phyloP scores from a whole-genome alignment of 768 basidiomycete genomes.

The Boletus sp. region DNA sequence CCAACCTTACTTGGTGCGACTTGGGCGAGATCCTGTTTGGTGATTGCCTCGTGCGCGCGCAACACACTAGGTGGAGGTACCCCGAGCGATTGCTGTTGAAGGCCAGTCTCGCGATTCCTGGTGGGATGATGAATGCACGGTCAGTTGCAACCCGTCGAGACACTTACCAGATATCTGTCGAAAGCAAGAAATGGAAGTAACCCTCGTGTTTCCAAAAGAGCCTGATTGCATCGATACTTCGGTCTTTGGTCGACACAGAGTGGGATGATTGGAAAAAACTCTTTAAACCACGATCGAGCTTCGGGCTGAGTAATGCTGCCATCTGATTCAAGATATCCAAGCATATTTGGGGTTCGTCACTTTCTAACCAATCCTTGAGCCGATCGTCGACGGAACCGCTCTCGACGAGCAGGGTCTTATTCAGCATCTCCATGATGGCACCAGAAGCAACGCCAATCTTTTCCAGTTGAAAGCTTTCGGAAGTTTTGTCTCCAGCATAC shows the following conservation, averaged over 20 bases:
- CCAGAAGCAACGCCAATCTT: slow-evolving; percentile 5
- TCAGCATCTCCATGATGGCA: slow-evolving; percentile 1
- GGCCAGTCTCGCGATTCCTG: no score
- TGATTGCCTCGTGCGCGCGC: no score
- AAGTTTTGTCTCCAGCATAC: not conserved
- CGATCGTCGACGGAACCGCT: slow-evolving; percentile 1
- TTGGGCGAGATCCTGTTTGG: no score
- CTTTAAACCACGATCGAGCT: not conserved
- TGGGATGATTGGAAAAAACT: not conserved
- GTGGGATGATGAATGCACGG: no score
- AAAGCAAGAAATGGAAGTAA: slow-evolving; percentile 13
- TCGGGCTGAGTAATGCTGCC: not conserved
- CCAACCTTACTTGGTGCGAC: not conserved
- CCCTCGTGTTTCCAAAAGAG: not conserved
- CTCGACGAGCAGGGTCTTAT: not conserved
- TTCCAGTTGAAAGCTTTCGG: slow-evolving; percentile 3
- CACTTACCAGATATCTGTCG: not conserved
- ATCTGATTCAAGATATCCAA: slow-evolving; percentile 8
- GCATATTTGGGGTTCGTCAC: slow-evolving; percentile 1
- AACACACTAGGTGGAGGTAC: no score
- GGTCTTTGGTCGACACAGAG: not conserved
- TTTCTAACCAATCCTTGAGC: slow-evolving; percentile 3
- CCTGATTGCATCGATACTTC: slow-evolving; percentile 1
- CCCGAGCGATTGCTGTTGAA: no score
- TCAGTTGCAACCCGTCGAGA: no score